Conservation (phyloP, 345 rosid genomes). For the Trapa incisa region DNA sequence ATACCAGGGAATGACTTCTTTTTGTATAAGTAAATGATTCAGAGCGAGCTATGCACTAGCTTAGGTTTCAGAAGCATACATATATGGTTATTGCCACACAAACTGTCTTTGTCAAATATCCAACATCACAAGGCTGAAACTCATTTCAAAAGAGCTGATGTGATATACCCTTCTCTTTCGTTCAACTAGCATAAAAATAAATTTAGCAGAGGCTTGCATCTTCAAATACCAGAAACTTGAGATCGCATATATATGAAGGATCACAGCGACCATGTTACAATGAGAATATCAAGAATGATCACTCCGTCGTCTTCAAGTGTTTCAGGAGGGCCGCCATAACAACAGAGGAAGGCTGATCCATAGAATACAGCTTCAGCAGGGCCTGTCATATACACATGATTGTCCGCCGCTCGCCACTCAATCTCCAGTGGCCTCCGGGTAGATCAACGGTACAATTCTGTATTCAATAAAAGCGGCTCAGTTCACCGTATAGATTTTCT, state of each 20-base stretch:
- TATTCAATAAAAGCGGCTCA: neutral
- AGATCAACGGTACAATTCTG: conserved; percentile 80
- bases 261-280: neutral
- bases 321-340: neutral
- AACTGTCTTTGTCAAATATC: too few species aligned
- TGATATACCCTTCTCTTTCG: too few species aligned
- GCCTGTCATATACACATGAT: conserved; percentile 84
- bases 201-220: neutral
- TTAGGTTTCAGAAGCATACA: too few species aligned
- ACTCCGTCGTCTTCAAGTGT: neutral
- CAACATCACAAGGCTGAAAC: too few species aligned
- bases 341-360: conserved; percentile 45
- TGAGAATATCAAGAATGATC: neutral
- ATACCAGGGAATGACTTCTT: too few species aligned
- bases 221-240: neutral
- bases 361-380: conserved; percentile 87
- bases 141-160: too few species aligned
- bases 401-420: conserved; percentile 81
- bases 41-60: too few species aligned
- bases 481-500: neutral
- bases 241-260: neutral
- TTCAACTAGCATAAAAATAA: neutral
- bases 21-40: too few species aligned
- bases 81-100: too few species aligned
- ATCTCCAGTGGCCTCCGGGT: conserved; percentile 87